phyloP scores from a whole-genome alignment of 345 rosid genomes.

The Corchorus olitorius region DNA sequence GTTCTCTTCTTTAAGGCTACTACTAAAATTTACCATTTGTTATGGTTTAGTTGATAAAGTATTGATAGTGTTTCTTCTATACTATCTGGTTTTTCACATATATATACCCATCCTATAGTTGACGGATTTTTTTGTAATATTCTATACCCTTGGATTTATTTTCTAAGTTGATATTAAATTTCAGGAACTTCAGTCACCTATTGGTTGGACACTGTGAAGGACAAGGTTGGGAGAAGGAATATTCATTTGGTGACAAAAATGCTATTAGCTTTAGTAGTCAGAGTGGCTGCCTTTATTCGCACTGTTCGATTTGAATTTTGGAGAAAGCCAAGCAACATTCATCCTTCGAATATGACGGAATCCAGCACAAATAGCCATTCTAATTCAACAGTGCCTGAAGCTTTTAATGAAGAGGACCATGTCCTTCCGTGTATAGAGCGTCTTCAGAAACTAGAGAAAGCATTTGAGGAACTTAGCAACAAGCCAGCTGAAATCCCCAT shows the following conservation, averaged over 20 bases:
- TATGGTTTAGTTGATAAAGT: background rate
- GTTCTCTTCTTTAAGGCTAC: background rate
- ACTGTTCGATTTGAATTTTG: conserved; percentile 38
- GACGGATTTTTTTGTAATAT: background rate
- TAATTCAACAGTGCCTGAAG: conserved; percentile 23
- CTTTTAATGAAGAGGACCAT: conserved; percentile 43
- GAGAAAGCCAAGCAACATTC: conserved; percentile 57
- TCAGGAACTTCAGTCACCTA: conserved; percentile 46
- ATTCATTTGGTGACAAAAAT: conserved; percentile 34
- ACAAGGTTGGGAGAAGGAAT: conserved; percentile 43
- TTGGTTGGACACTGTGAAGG: conserved; percentile 49
- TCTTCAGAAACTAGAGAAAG: conserved; percentile 70
- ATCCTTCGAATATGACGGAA: conserved; percentile 49
- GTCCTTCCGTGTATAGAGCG: conserved; percentile 73
- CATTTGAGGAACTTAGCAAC: conserved; percentile 57
- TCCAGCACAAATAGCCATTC: conserved; percentile 26
- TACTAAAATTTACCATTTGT: background rate
- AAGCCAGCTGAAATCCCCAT: conserved; percentile 71
- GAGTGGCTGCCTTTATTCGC: conserved; percentile 48
- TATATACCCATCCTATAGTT: background rate
- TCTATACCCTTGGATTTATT: conserved; percentile 11
- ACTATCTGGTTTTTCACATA: conserved; percentile 7
- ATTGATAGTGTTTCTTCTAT: background rate
- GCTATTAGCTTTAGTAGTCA: conserved; percentile 49
- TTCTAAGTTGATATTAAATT: conserved; percentile 11